Conservation (phyloP, 2,329 filamentous ascomycete genomes). For the Zasmidium cellare region DNA sequence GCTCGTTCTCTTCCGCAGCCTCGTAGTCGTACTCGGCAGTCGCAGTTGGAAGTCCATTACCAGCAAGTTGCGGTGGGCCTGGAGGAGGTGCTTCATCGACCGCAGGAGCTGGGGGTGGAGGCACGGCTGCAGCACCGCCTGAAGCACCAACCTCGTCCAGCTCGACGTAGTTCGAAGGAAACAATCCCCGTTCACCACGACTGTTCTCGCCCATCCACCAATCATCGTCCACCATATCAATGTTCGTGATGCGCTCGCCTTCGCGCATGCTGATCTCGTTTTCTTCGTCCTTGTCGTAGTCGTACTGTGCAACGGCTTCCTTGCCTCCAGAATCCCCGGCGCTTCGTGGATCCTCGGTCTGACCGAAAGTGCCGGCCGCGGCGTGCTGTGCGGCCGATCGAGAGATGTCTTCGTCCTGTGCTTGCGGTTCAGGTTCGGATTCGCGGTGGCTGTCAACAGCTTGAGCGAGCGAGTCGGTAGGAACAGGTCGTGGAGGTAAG, state of each 20-base stretch:
- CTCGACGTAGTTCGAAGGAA: slow-evolving; percentile 97
- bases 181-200: slow-evolving; percentile 80
- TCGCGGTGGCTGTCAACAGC: slow-evolving; percentile 65
- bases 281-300: slow-evolving; percentile 96
- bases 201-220: slow-evolving; percentile 98
- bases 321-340: slow-evolving; percentile 55
- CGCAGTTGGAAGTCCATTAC: slow-evolving; percentile 57
- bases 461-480: slow-evolving; percentile 62
- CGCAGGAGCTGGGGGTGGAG: slow-evolving; percentile 40
- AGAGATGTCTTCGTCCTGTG: slow-evolving; percentile 54
- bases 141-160: slow-evolving; percentile 59
- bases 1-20: slow-evolving; percentile 86
- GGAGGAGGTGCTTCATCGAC: slow-evolving; percentile 31
- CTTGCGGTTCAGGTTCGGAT: slow-evolving; percentile 63
- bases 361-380: slow-evolving; percentile 46
- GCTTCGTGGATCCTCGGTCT: slow-evolving; percentile 40
- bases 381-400: slow-evolving; percentile 56
- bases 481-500: slow-evolving; percentile 57
- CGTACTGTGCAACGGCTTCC: slow-evolving; percentile 81
- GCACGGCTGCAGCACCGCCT: slow-evolving; percentile 42
- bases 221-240: slow-evolving; percentile 96
- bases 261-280: slow-evolving; percentile 92
- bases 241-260: slow-evolving; percentile 83
- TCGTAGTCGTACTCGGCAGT: slow-evolving; percentile 94
- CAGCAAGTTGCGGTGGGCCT: slow-evolving; percentile 36